Conservation (phyloP, 2,329 filamentous ascomycete species). For the Fusarium pilosicola region DNA sequence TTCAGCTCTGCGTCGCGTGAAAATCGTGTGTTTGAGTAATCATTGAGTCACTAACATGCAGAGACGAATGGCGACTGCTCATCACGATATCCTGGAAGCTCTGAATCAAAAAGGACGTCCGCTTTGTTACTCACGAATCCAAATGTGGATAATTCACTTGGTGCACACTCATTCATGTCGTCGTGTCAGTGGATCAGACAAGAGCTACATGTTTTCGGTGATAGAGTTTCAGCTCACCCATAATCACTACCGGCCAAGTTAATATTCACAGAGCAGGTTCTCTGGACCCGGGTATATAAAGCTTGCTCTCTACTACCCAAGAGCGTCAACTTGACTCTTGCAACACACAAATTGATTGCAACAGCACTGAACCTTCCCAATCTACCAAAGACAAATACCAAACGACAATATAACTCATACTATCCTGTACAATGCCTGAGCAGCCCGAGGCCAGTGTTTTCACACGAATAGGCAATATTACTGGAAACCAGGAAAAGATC, state of each 20-base stretch:
- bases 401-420: neutral
- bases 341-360: neutral
- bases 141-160: accelerated
- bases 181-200: neutral
- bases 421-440: neutral
- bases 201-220: neutral
- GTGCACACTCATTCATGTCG: neutral
- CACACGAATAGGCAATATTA: accelerated
- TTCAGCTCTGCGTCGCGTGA: neutral
- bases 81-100: accelerated
- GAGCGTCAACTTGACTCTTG: neutral
- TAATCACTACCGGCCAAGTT: neutral
- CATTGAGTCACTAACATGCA: neutral
- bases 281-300: neutral
- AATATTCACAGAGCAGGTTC: neutral
- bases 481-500: accelerated
- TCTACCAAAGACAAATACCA: neutral
- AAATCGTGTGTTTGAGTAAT: neutral
- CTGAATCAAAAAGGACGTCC: neutral
- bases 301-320: neutral
- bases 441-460: neutral
- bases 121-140: neutral
- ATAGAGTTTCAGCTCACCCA: neutral
- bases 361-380: neutral
- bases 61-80: accelerated